phyloP scores from a whole-genome alignment of 148 eudicot species.

The Chenopodium suecicum region DNA sequence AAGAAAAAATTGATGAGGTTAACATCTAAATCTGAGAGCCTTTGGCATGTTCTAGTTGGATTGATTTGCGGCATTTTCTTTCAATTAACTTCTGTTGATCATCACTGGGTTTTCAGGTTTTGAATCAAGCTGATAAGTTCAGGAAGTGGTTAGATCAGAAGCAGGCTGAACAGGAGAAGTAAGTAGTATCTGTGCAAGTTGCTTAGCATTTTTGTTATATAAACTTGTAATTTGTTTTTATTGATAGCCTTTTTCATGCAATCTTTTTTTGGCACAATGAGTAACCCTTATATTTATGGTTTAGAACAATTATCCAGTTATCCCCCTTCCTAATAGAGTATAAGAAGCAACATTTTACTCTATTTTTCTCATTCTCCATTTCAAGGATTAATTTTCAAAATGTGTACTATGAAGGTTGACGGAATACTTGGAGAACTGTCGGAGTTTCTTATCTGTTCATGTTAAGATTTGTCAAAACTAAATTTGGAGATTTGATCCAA shows the following conservation, averaged over 20 bases:
- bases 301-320: not conserved
- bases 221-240: too few species aligned
- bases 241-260: not conserved
- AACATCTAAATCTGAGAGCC: constrained; percentile 7
- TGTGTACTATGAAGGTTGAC: not conserved
- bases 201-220: too few species aligned
- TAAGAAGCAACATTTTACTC: not conserved
- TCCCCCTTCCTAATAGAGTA: not conserved
- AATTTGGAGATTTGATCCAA: constrained; percentile 1
- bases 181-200: constrained; percentile 11
- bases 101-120: constrained; percentile 44
- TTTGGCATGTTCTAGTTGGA: constrained; percentile 3
- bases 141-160: constrained; percentile 78
- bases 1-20: constrained; percentile 80
- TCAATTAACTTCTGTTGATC: not conserved
- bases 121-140: constrained; percentile 60
- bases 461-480: not conserved
- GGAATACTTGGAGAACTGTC: not conserved
- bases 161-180: constrained; percentile 84
- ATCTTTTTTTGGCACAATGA: too few species aligned
- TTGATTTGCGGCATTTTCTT: not conserved
- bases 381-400: not conserved
- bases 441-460: not conserved
- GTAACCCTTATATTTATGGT: not conserved
- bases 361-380: not conserved